Evolutionary conservation across 331 rosid species (phyloP), one percentile per base, ranked within the genome.

Genomic region (Quercus phellos): DNA sequence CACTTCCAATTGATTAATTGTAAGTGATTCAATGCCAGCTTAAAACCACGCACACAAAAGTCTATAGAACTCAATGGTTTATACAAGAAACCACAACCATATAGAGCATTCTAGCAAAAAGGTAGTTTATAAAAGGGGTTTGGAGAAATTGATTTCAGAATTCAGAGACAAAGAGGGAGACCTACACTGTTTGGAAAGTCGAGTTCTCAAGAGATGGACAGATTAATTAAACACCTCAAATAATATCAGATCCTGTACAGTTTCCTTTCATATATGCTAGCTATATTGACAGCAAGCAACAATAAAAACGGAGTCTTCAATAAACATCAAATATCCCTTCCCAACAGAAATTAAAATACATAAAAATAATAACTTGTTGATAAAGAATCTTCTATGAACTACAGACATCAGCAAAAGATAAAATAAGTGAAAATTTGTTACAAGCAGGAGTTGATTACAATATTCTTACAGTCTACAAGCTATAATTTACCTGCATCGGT

Each of bases 401-500:
- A 46, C 53, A 3, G 17, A 38, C 46, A 38, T 38, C 46, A 38
- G 46, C n/a, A 29, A 30, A 26, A 51, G 51, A 35, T 53, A 3
- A 22, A 51, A 77, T 68, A 34, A 2, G 14, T 21, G 29, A 4
- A 18, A 46, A 18, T 18, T 29, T 54, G 38, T 51, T 54, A 12
- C 17, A 46, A 46, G 53, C 17, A 46, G 16, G 4, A 12, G 53
- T 13, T 46, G 53, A 12, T 46, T 46, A 46, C 53, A 46, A 46
- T 46, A 12, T 2, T 46, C 16, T 12, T 46, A 46, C 53, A 46
- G 53, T 46, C 17, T 46, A 10, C 53, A 22, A 7, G 1, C 55
- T 18, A 29, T n/a, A 17, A 71, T 67, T 75, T 87, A 94, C 99
- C 93, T 90, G 97, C 99, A 94, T 73, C 98, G 84, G 74, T 94